phyloP scores from a whole-genome alignment of 768 basidiomycete genomes.

The Kwoniella sp. region DNA sequence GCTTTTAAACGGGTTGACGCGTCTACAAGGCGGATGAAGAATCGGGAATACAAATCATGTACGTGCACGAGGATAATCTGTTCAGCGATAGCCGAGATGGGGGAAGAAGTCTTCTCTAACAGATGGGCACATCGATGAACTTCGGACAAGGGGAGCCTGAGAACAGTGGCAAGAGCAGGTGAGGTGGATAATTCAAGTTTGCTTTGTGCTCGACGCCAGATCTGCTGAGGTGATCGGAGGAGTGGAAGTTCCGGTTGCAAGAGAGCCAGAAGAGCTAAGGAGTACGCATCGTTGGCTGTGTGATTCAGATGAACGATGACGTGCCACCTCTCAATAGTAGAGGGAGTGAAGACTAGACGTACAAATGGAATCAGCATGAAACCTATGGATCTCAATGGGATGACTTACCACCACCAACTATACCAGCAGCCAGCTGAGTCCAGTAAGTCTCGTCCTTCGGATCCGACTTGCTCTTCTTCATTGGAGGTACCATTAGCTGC shows the following conservation, averaged over 20 bases:
- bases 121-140: conserved; percentile 26
- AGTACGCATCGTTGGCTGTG: conserved; percentile 27
- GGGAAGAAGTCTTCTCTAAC: conserved; percentile 30
- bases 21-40: conserved; percentile 49
- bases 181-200: conserved; percentile 16
- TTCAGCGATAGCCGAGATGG: conserved; percentile 50
- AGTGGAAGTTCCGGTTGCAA: conserved; percentile 30
- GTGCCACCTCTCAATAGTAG: conserved; percentile 24
- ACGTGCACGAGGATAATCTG: conserved; percentile 50
- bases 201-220: conserved; percentile 44
- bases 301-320: conserved; percentile 35
- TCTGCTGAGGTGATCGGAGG: conserved; percentile 21
- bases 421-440: conserved; percentile 25
- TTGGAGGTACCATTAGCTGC: neutral
- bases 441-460: conserved; percentile 14
- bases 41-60: conserved; percentile 44
- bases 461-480: conserved; percentile 1
- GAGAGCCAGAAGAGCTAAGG: conserved; percentile 45
- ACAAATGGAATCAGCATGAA: neutral
- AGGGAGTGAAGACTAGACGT: conserved; percentile 22
- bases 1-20: conserved; percentile 29
- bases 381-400: neutral
- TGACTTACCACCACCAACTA: conserved; percentile 45
- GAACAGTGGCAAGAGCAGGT: conserved; percentile 33
- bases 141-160: conserved; percentile 40